A percentile compares a stretch with the other conserved stretches of the same genome.
phyloP scores from a whole-genome alignment of 345 rosid species.

The Leavenworthia alabamica region DNA sequence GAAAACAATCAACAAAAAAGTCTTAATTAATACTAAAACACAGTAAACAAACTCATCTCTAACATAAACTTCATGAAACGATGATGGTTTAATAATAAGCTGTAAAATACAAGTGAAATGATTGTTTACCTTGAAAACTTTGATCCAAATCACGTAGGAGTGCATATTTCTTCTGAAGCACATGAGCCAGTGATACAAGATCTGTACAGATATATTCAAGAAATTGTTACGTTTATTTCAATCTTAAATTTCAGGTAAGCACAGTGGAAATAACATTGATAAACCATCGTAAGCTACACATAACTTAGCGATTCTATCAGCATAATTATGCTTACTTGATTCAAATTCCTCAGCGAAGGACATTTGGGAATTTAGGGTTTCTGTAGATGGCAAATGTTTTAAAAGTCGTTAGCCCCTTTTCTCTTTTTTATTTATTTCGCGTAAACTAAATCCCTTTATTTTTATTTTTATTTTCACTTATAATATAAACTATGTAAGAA shows the following conservation, averaged over 20 bases:
- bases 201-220: constrained; percentile 34
- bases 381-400: not conserved
- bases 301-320: no score
- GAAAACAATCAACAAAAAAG: not conserved
- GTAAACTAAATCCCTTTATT: not conserved
- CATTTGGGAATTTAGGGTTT: constrained; percentile 26
- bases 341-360: constrained; percentile 35
- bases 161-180: constrained; percentile 80
- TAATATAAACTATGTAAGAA: not conserved
- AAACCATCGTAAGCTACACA: no score
- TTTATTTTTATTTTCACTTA: not conserved
- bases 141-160: constrained; percentile 79
- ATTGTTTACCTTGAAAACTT: constrained; percentile 76
- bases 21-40: not conserved
- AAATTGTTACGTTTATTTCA: not conserved
- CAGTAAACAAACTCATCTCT: not conserved
- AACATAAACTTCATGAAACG: not conserved
- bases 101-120: not conserved
- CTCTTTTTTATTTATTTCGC: not conserved
- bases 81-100: not conserved
- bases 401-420: not conserved
- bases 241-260: no score
- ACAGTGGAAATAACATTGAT: no score
- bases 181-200: constrained; percentile 72
- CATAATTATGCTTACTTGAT: constrained; percentile 37